Evolutionary conservation across 2,329 filamentous ascomycete species (phyloP), one percentile per base, ranked within the genome.

Genomic region (Aureobasidium vineae): DNA sequence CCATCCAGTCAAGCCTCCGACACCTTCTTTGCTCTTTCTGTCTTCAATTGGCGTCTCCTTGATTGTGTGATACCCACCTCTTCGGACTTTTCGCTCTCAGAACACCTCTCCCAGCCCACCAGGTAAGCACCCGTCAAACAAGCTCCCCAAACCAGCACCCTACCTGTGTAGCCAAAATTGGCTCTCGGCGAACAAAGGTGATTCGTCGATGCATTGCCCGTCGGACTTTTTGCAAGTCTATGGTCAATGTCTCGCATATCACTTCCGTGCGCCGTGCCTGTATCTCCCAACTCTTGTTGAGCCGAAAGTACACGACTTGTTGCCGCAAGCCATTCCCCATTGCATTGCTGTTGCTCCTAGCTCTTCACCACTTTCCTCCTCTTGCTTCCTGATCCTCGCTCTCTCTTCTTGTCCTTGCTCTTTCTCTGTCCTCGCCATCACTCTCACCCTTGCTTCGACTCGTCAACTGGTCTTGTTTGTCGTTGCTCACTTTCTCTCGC

Each of bases 211-310:
- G 38, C 56, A 49, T 52, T 21, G 56, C 65, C 65, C 50, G 41
- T 56, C 66, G 59, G 52, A 67, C 66, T 66, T 47, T 36, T 56
- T 57, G 64, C 53, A 50, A 50, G 64, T 52, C 53, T 28, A 11
- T 52, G 26, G 52, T 23, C 33, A 16, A 50, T 66, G 64, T 66
- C 64, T 60, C 36, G 53, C 53, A 57, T 52, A 60, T 66, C 40
- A 50, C 54, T 54, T 60, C 53, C 63, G 63, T 57, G 50, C 61
- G 40, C 61, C n/a, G 36, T 54, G 28, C 50, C 36, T 57, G 50
- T 52, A 65, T 57, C 41, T 50, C 64, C 33, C 64, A 60, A 66
- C 64, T 66, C 52, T 66, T 66, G 64, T 66, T 60, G 64, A 60
- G 64, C 64, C 64, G 52, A 57, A 57, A 50, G 63, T 45, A 63